Conservation (phyloP, 169 alveolate genomes). For the Cryptosporidium baileyi region DNA sequence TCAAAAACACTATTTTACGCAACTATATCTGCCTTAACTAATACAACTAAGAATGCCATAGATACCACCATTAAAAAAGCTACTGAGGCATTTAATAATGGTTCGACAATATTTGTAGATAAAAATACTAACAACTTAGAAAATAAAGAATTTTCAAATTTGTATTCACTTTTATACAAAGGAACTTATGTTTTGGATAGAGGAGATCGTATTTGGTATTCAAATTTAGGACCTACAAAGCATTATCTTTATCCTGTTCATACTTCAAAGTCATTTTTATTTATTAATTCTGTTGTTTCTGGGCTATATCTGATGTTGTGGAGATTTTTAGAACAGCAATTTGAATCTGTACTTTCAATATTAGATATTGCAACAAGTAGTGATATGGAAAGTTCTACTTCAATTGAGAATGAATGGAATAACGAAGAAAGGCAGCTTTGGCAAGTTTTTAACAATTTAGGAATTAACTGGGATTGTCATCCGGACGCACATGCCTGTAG, state of each 20-base stretch:
- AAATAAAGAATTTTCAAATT: background rate
- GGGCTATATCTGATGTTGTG: conserved; percentile 74
- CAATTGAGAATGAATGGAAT: conserved; percentile 16
- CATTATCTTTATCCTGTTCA: conserved; percentile 74
- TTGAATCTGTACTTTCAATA: conserved; percentile 68
- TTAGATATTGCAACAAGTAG: conserved; percentile 53
- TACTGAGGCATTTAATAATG: background rate
- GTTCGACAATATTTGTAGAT: background rate
- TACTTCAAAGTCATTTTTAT: conserved; percentile 73
- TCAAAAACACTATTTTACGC: conserved; percentile 1
- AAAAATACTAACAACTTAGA: background rate
- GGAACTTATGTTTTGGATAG: conserved; percentile 40
- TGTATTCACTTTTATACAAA: conserved; percentile 1
- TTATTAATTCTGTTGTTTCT: conserved; percentile 73
- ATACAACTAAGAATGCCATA: background rate
- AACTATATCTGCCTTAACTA: background rate
- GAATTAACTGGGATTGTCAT: conserved; percentile 69
- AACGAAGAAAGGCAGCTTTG: conserved; percentile 74
- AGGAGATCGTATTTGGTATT: conserved; percentile 38
- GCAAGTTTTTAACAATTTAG: conserved; percentile 51
- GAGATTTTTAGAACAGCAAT: conserved; percentile 72
- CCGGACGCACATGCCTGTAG: conserved; percentile 80
- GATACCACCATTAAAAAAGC: conserved; percentile 6
- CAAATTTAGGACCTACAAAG: conserved; percentile 67
- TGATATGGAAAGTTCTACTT: conserved; percentile 17